Percentiles rank a stretch among this genome's conserved stretches.
Evolutionary conservation across 345 rosid species (phyloP).

Genomic region (Physaria fendleri): DNA sequence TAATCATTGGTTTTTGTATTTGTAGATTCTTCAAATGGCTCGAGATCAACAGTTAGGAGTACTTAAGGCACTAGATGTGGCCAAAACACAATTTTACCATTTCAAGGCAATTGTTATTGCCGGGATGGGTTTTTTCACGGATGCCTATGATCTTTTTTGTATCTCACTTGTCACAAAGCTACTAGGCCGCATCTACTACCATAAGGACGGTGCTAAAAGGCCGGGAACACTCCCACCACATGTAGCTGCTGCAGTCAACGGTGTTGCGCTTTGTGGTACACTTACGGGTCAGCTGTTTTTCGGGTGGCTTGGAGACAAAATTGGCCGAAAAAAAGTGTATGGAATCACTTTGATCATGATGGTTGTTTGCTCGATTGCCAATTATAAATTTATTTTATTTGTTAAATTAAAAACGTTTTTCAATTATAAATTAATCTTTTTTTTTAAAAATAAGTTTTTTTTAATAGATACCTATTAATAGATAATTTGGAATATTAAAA

Average conservation of each 20-base stretch:
- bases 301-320: slow-evolving; percentile 55
- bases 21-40: no score
- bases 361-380: slow-evolving; percentile 41
- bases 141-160: slow-evolving; percentile 67
- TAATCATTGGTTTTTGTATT: no score
- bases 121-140: slow-evolving; percentile 76
- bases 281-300: slow-evolving; percentile 52
- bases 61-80: slow-evolving; percentile 56
- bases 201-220: slow-evolving; percentile 8
- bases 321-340: slow-evolving; percentile 46
- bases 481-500: no score
- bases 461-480: no score
- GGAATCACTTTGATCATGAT: slow-evolving; percentile 52
- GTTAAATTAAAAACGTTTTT: no score
- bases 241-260: slow-evolving; percentile 46
- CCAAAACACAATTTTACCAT: slow-evolving; percentile 58
- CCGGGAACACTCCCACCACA: slow-evolving; percentile 44
- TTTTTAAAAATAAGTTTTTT: no score
- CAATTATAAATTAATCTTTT: no score
- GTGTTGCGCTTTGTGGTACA: slow-evolving; percentile 53
- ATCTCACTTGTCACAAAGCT: slow-evolving; percentile 49
- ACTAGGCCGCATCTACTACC: slow-evolving; percentile 32
- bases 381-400: no score
- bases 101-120: slow-evolving; percentile 64
- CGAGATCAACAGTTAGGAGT: slow-evolving; percentile 41